Conservation (phyloP, 495 filamentous ascomycete genomes). For the Penicillium egyptiacum region DNA sequence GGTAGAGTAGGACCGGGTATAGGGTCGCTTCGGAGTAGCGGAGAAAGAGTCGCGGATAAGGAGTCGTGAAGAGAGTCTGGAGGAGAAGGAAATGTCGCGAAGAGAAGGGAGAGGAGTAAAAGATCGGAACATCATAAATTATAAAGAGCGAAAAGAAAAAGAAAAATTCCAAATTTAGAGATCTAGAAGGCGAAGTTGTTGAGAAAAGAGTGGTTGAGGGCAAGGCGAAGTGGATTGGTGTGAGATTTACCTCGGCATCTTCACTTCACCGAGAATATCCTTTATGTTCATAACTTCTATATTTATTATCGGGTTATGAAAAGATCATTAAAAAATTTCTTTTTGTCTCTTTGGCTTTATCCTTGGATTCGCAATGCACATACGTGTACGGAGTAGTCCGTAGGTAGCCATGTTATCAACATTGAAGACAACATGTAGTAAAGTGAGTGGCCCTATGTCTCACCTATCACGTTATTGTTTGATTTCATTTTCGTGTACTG, state of each 20-base stretch:
- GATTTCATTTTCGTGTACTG: too few relatives aligned
- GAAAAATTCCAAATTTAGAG: background rate
- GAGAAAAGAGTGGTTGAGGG: conserved; percentile 8
- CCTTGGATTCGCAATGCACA: too few relatives aligned
- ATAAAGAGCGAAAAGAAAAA: background rate
- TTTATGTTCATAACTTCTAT: background rate
- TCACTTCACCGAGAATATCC: background rate
- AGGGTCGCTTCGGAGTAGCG: conserved; percentile 4
- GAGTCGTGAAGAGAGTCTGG: background rate
- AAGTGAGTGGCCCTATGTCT: too few relatives aligned
- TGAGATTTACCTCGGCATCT: conserved; percentile 5
- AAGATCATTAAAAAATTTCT: too few relatives aligned
- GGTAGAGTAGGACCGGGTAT: background rate
- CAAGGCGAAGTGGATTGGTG: background rate
- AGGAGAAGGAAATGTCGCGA: background rate
- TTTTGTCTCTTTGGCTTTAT: too few relatives aligned
- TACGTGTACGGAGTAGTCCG: too few relatives aligned
- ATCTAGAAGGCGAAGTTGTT: conserved; percentile 9
- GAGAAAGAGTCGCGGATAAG: conserved; percentile 3
- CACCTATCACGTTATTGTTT: too few relatives aligned
- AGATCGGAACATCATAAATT: conserved; percentile 1
- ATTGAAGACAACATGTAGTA: too few relatives aligned
- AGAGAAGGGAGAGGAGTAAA: background rate
- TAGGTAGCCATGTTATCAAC: too few relatives aligned
- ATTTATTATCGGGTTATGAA: background rate